These are phyloP conservation scores for Trichophyton mentagrophytes DNA, from an alignment of 2,329 filamentous ascomycete genomes.

Conservation along the genomic window DNA sequence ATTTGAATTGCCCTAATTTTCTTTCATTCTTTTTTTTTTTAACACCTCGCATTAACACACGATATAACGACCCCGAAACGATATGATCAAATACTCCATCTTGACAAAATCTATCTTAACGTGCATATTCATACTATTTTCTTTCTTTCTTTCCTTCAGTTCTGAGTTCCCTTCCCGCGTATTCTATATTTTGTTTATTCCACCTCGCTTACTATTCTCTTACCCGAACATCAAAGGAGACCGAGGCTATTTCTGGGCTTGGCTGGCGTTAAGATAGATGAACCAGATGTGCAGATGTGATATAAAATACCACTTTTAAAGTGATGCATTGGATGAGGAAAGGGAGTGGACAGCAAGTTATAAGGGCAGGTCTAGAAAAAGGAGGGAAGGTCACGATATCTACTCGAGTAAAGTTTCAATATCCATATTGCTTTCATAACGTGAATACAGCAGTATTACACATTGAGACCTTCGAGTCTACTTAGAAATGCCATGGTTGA, in stretches of 20 bases:
- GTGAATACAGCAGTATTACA: neutral
- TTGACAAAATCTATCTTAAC: neutral
- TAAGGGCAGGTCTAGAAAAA: neutral
- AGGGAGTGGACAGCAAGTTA: neutral
- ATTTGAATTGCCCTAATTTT: neutral
- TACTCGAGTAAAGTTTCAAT: neutral
- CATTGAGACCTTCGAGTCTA: neutral
- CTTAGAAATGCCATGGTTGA: no score
- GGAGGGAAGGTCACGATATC: neutral
- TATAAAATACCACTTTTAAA: neutral
- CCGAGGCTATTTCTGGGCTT: neutral
- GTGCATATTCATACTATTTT: neutral
- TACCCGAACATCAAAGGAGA: neutral
- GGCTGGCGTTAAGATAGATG: constrained; percentile 1
- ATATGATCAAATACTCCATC: constrained; percentile 1
- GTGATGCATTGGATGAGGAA: neutral
- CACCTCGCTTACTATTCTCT: neutral
- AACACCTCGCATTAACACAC: neutral
- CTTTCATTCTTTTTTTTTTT: neutral
- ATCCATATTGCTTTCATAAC: neutral
- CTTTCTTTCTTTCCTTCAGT: neutral
- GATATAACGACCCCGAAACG: constrained; percentile 3
- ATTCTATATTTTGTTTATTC: neutral
- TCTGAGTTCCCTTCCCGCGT: neutral
- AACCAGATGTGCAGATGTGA: neutral